Percentiles rank a stretch among this genome's conserved stretches.
phyloP scores from a whole-genome alignment of 2,329 filamentous ascomycete genomes.

The Trichoderma oligosporum region DNA sequence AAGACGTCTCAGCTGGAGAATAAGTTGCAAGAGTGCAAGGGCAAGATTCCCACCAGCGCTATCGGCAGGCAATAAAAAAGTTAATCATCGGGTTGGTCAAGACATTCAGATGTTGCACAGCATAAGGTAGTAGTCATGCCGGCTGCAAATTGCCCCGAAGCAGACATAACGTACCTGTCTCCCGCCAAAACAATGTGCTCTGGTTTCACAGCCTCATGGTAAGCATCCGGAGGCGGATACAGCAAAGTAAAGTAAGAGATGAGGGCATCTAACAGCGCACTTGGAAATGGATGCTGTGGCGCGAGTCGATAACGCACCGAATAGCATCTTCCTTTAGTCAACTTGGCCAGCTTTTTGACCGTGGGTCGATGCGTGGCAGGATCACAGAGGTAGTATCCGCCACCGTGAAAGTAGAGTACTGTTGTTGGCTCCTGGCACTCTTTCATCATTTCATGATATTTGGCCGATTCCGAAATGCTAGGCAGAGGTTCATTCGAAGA shows the following conservation, averaged over 20 bases:
- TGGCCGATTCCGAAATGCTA: slow-evolving; percentile 56
- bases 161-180: slow-evolving; percentile 53
- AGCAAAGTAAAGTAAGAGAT: slow-evolving; percentile 69
- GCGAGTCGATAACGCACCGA: slow-evolving; percentile 71
- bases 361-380: slow-evolving; percentile 61
- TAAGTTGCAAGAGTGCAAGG: slow-evolving; percentile 62
- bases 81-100: neutral
- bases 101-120: neutral
- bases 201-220: slow-evolving; percentile 62
- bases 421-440: slow-evolving; percentile 62
- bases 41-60: slow-evolving; percentile 71
- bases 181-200: slow-evolving; percentile 67
- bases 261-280: slow-evolving; percentile 68
- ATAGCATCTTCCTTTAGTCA: slow-evolving; percentile 65
- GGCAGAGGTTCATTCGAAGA: slow-evolving; percentile 49
- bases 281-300: slow-evolving; percentile 71
- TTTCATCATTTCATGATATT: slow-evolving; percentile 63
- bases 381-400: slow-evolving; percentile 70
- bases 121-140: neutral
- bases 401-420: slow-evolving; percentile 72
- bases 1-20: slow-evolving; percentile 58
- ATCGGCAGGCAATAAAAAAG: slow-evolving; percentile 6
- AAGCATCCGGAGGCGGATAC: slow-evolving; percentile 64
- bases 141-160: neutral
- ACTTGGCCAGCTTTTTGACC: slow-evolving; percentile 59